Percentiles rank a stretch among this genome's conserved stretches.
Conservation (phyloP, 2,329 filamentous ascomycete genomes). For the Fusarium transvaalense region DNA sequence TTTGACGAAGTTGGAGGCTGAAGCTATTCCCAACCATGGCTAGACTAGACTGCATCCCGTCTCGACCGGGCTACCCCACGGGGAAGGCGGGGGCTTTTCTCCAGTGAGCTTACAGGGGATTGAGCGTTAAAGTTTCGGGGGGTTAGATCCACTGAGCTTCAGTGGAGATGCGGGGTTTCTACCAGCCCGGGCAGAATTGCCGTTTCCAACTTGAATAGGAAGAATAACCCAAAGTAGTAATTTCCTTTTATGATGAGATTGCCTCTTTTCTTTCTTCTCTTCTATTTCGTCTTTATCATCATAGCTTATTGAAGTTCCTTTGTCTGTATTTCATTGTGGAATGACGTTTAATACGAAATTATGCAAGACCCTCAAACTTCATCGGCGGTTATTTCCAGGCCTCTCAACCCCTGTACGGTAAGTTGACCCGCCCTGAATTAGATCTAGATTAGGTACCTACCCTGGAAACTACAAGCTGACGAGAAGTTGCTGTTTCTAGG, state of each 20-base stretch:
- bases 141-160: neutral
- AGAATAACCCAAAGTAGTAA: constrained; percentile 30
- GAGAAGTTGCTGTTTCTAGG: constrained; percentile 17
- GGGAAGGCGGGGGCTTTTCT: constrained; percentile 24
- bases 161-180: constrained; percentile 18
- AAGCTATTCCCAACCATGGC: constrained; percentile 13
- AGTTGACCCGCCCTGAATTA: constrained; percentile 12
- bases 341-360: constrained; percentile 19
- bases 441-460: neutral
- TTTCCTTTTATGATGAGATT: constrained; percentile 20
- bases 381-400: constrained; percentile 26
- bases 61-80: constrained; percentile 34
- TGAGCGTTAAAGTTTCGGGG: constrained; percentile 13
- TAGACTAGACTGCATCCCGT: neutral
- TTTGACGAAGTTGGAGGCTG: constrained; percentile 8
- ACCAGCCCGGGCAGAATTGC: constrained; percentile 8
- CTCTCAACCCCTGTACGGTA: constrained; percentile 42
- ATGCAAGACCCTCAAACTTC: constrained; percentile 39
- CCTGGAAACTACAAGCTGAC: constrained; percentile 14
- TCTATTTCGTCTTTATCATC: constrained; percentile 13
- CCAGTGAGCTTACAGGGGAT: constrained; percentile 8
- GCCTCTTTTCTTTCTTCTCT: constrained; percentile 1
- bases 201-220: neutral
- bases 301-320: constrained; percentile 4
- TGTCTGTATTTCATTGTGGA: constrained; percentile 4